Conservation (phyloP, 345 rosid genomes). For the Salix suchowensis region DNA sequence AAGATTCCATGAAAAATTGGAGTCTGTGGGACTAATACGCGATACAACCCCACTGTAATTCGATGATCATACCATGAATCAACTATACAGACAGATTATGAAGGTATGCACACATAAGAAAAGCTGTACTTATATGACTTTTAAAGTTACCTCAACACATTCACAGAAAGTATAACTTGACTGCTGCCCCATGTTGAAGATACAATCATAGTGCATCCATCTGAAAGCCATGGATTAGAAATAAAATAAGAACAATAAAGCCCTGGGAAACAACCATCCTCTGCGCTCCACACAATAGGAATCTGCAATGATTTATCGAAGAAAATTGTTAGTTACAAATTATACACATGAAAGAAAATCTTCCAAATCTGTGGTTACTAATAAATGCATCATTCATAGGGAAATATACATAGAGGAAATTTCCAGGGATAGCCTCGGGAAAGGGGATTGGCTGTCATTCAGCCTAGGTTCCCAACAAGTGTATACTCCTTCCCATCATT, state of each 20-base stretch:
- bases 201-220: conserved; percentile 70
- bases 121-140: neutral
- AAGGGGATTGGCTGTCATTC: too few relatives aligned
- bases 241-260: conserved; percentile 54
- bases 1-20: conserved; percentile 61
- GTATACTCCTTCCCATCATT: neutral
- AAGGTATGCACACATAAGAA: neutral
- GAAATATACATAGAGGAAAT: too few relatives aligned
- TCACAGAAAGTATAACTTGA: conserved; percentile 63
- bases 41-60: conserved; percentile 58
- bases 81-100: conserved; percentile 1
- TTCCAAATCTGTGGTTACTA: neutral
- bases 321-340: neutral
- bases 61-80: conserved; percentile 13
- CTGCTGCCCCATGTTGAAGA: conserved; percentile 69
- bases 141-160: conserved; percentile 52
- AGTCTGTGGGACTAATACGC: conserved; percentile 63
- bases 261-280: conserved; percentile 80
- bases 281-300: conserved; percentile 61
- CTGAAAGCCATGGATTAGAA: conserved; percentile 80
- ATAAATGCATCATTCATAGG: too few relatives aligned
- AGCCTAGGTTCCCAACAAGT: too few relatives aligned
- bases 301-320: conserved; percentile 43
- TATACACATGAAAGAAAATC: neutral
- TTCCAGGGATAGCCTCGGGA: too few relatives aligned